Evolutionary conservation across 2,329 filamentous ascomycete species (phyloP).

Genomic region (Aaosphaeria pasadenensis): DNA sequence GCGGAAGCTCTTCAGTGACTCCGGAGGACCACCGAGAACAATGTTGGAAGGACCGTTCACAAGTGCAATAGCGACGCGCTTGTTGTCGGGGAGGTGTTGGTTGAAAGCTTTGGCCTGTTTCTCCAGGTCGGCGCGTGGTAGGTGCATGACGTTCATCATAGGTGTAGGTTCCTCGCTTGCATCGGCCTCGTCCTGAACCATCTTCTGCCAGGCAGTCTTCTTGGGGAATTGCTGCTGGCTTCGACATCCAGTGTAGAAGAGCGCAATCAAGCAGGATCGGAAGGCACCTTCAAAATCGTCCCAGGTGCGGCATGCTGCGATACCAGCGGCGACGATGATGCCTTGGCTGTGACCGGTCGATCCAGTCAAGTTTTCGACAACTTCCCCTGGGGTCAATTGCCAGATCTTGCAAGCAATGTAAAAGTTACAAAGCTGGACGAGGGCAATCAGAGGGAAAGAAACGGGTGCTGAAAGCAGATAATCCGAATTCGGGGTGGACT

Average conservation of each 20-base stretch:
- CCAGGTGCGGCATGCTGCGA: slow-evolving; percentile 34
- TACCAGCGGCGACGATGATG: slow-evolving; percentile 33
- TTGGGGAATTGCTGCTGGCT: slow-evolving; percentile 15
- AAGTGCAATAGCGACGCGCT: slow-evolving; percentile 20
- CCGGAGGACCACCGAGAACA: slow-evolving; percentile 28
- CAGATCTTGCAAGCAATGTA: slow-evolving; percentile 18
- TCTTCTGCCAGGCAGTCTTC: slow-evolving; percentile 6
- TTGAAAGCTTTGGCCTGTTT: slow-evolving; percentile 22
- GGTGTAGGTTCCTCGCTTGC: slow-evolving; percentile 18
- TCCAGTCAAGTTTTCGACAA: slow-evolving; percentile 18
- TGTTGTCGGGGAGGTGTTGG: slow-evolving; percentile 14
- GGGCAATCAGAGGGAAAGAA: slow-evolving; percentile 40
- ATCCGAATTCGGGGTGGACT: slow-evolving; percentile 23
- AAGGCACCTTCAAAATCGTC: slow-evolving; percentile 27
- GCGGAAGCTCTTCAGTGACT: slow-evolving; percentile 24
- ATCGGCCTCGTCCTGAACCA: slow-evolving; percentile 13
- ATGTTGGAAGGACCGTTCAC: slow-evolving; percentile 27
- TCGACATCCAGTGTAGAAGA: slow-evolving; percentile 36
- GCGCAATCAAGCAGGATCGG: slow-evolving; percentile 22
- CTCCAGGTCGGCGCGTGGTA: slow-evolving; percentile 13
- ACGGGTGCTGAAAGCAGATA: slow-evolving; percentile 37
- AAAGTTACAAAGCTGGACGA: slow-evolving; percentile 29
- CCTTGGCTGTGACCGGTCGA: slow-evolving; percentile 41
- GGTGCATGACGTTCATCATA: slow-evolving; percentile 27
- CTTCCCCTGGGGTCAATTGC: slow-evolving; percentile 26